Base-by-base conservation (phyloP, 2,329 filamentous ascomycete species). In the Raffaelea deltoideospora region DNA sequence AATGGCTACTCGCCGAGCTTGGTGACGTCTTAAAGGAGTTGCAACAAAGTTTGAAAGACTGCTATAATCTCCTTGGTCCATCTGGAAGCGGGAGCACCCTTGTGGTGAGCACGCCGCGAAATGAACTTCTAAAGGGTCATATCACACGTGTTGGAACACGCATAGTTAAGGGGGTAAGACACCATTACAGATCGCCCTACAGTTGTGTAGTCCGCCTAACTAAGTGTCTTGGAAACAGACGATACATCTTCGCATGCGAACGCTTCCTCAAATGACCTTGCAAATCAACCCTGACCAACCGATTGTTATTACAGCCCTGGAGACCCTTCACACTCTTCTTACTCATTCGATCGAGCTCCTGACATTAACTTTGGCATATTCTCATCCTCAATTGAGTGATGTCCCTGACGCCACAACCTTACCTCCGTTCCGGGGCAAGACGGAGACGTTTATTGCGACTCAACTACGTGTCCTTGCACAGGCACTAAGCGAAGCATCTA, bases 111-210 rank as follows among this genome's bases (percentile, higher is more conserved):
- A 92, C 87, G 13, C 71, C 80, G 38, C 74, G 87, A 38, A 88
- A 84, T 38, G 90, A 98, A 61, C 76, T 72, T 46, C 76, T 96
- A 43, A 98, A 98, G 57, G 90, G 90, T 15, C 83, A 85, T 48
- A 74, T 96, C 41, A 96, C 88, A 1, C 75, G 90, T 37, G 75
- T 93, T 26, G 90, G 90, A 28, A 84, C 84, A n/a, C 76, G 80
- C 35, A 79, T 98, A 44, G 79, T 93, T 44, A 94, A 93, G 55
- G 88, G 86, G 46, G 83, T 87, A 65, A 48, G 77, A n/a, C n/a
- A n/a, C n/a, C n/a, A n/a, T n/a, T n/a, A n/a, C n/a, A n/a, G n/a
- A n/a, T n/a, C n/a, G n/a, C n/a, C n/a, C n/a, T n/a, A n/a, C n/a
- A n/a, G n/a, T n/a, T 67, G 23, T 28, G 11, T 6, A n/a, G 14